phyloP scores from a whole-genome alignment of 441 rosid genomes.

The Erysimum cheiri region DNA sequence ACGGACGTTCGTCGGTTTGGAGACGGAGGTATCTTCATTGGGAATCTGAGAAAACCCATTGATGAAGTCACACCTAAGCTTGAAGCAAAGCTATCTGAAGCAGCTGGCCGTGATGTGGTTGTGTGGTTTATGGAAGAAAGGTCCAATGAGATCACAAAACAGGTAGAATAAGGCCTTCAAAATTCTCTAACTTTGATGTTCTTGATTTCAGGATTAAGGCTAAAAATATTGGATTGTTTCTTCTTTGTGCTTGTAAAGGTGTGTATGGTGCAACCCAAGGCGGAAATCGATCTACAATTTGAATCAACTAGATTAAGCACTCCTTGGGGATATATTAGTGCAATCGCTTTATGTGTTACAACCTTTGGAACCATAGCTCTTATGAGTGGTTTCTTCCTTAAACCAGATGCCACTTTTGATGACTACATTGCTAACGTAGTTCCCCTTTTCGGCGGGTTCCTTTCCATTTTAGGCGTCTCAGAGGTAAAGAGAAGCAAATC shows the following conservation, averaged over 20 bases:
- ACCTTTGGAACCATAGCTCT: slow-evolving; percentile 89
- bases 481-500: slow-evolving; percentile 55
- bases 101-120: slow-evolving; percentile 81
- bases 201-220: slow-evolving; percentile 5
- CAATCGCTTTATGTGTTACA: slow-evolving; percentile 64
- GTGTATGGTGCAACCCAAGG: slow-evolving; percentile 90
- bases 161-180: slow-evolving; percentile 51
- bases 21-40: slow-evolving; percentile 92
- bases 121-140: slow-evolving; percentile 97
- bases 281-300: slow-evolving; percentile 81
- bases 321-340: slow-evolving; percentile 79
- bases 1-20: slow-evolving; percentile 94
- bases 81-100: slow-evolving; percentile 85
- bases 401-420: slow-evolving; percentile 80
- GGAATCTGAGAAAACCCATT: slow-evolving; percentile 78
- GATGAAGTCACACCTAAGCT: slow-evolving; percentile 81
- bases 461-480: slow-evolving; percentile 84
- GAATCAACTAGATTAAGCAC: slow-evolving; percentile 82
- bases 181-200: background rate
- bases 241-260: slow-evolving; percentile 55
- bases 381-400: slow-evolving; percentile 92
- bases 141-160: slow-evolving; percentile 77
- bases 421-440: slow-evolving; percentile 75
- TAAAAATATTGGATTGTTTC: background rate
- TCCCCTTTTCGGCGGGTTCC: slow-evolving; percentile 86